phyloP scores from a whole-genome alignment of 345 rosid species.

The Dipteronia dyeriana region DNA sequence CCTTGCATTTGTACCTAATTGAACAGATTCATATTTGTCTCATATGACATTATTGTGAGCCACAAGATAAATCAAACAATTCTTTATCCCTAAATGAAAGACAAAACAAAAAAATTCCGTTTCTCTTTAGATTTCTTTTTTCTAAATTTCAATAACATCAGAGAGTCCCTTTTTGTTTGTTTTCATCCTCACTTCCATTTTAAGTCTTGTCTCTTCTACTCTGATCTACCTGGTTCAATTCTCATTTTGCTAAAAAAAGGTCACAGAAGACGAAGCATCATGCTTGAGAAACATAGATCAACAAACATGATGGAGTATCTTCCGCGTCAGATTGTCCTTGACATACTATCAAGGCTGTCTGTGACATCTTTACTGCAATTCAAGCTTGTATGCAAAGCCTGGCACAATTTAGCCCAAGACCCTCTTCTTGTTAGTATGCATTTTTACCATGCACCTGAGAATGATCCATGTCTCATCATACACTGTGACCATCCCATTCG shows the following conservation, averaged over 20 bases:
- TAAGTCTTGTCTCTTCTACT: too few relatives aligned
- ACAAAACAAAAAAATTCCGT: too few relatives aligned
- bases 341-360: constrained; percentile 39
- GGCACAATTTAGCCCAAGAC: constrained; percentile 36
- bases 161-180: not conserved
- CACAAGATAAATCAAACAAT: not conserved
- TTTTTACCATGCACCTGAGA: constrained; percentile 10
- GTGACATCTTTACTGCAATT: constrained; percentile 38
- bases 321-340: constrained; percentile 33
- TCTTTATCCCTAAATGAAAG: too few relatives aligned
- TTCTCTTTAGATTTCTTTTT: too few relatives aligned
- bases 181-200: not conserved
- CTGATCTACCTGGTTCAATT: too few relatives aligned
- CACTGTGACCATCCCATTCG: constrained; percentile 41
- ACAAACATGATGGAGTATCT: constrained; percentile 30
- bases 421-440: constrained; percentile 24
- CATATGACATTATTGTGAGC: not conserved
- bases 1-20: not conserved
- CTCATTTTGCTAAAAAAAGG: too few relatives aligned
- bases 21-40: not conserved
- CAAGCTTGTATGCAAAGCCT: constrained; percentile 42
- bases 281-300: not conserved
- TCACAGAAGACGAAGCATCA: too few relatives aligned
- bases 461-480: constrained; percentile 44
- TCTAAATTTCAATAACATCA: not conserved